Evolutionary conservation across 2,329 filamentous ascomycete genomes (phyloP).

Genomic region (Cryphonectria radicalis): DNA sequence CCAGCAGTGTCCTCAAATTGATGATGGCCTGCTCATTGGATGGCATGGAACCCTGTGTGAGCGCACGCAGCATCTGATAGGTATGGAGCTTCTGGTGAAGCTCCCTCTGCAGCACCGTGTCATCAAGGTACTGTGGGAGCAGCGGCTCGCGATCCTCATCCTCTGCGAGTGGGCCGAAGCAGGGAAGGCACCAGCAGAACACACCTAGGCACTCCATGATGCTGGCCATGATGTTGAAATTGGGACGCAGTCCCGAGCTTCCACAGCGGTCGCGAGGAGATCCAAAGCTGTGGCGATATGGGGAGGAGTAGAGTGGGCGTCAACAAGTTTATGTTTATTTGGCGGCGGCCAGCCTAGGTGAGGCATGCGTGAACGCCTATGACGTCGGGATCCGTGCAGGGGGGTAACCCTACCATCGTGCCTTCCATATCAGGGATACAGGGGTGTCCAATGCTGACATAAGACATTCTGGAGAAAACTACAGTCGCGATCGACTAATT

Average conservation of each 20-base stretch:
- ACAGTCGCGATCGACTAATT: not conserved
- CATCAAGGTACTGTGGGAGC: conserved; percentile 80
- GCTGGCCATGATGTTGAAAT: conserved; percentile 21
- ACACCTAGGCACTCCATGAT: conserved; percentile 26
- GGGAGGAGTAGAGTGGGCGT: not conserved
- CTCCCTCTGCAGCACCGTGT: conserved; percentile 75
- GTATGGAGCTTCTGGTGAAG: conserved; percentile 89
- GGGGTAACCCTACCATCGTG: not conserved
- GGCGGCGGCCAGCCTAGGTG: not conserved
- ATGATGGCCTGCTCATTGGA: conserved; percentile 83
- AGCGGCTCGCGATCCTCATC: conserved; percentile 69
- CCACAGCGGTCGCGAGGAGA: not conserved
- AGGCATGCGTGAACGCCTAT: not conserved
- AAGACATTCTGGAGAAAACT: not conserved
- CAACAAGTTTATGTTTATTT: not conserved
- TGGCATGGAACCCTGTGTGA: conserved; percentile 87
- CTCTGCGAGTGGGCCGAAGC: conserved; percentile 61
- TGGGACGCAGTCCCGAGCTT: not conserved
- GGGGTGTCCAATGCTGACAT: not conserved
- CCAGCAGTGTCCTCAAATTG: conserved; percentile 78
- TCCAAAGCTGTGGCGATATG: not conserved
- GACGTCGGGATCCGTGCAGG: not conserved
- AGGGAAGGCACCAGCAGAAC: conserved; percentile 59
- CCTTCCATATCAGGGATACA: not conserved
- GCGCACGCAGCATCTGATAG: conserved; percentile 86